Base-by-base conservation (phyloP, 495 filamentous ascomycete genomes). In the Talaromyces thailandensis region DNA sequence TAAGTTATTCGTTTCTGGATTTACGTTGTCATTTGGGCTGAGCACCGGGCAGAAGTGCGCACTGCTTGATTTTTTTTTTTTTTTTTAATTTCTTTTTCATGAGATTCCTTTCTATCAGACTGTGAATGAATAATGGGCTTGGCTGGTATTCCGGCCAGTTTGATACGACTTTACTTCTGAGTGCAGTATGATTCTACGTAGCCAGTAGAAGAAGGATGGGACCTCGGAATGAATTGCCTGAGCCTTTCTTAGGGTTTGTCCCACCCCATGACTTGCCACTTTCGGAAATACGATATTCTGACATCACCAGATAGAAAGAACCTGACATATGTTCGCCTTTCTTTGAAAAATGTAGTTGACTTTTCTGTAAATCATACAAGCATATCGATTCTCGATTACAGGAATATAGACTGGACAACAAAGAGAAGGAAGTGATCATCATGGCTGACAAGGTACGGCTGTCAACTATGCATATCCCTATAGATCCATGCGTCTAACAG, bases 1-100 rank as follows among this genome's bases (percentile, higher is more conserved):
- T 60, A 58, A 40, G 63, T 56, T 66, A 56, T 68, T 55, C 62
- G 48, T 55, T 50, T 60, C 48, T 65, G 62, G 65, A 63, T 55
- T 65, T 66, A 64, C 56, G 55, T 73, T 63, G 53, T 68, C 58
- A 31, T 45, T 40, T 66, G 62, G 67, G 64, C 69, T 71, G 64
- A 69, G 67, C 67, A 62, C 71, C 72, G 75, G 73, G 64, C 75
- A 79, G 78, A 79, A 79, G 76, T 79, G 76, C 78, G 76, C 76
- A 79, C 72, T 79, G 70, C 68, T 72, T 62, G 61, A 65, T 64
- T 55, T 24, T 58, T 61, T 64, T n/a, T 65, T 62, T 66, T 63
- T 64, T 56, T 65, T 53, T n/a, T n/a, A n/a, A n/a, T n/a, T n/a
- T n/a, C n/a, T n/a, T 71, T 71, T 53, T 58, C 63, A 28, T 55